Percentiles rank a stretch among this genome's conserved stretches.
Conservation (phyloP, 148 eudicot genomes). For the Cornus suecica region DNA sequence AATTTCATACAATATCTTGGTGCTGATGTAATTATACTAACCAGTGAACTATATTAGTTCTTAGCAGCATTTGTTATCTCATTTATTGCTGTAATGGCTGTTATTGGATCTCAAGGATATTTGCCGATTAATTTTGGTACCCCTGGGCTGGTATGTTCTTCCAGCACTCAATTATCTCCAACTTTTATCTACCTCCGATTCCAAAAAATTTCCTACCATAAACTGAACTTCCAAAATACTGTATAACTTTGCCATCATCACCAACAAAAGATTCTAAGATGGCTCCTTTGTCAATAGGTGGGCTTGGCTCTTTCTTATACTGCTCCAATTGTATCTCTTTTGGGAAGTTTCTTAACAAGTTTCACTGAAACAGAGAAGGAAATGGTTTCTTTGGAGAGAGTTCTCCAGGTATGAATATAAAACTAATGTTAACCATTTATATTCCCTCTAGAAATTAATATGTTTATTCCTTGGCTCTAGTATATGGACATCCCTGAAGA, state of each 20-base stretch:
- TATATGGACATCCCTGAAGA: slow-evolving; percentile 90
- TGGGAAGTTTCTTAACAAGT: slow-evolving; percentile 90
- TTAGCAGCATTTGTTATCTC: slow-evolving; percentile 85
- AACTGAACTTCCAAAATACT: background rate
- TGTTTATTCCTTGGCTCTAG: slow-evolving; percentile 34
- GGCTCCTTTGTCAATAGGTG: slow-evolving; percentile 46
- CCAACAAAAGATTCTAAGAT: slow-evolving; percentile 6
- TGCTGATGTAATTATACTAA: slow-evolving; percentile 14
- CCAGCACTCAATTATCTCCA: background rate
- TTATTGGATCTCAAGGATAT: slow-evolving; percentile 62
- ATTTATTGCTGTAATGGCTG: slow-evolving; percentile 78
- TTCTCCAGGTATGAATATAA: slow-evolving; percentile 53
- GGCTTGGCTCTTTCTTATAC: slow-evolving; percentile 96
- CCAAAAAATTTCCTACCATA: background rate
- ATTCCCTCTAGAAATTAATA: background rate
- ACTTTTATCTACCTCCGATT: background rate
- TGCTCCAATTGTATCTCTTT: slow-evolving; percentile 81
- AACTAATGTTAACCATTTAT: slow-evolving; percentile 1
- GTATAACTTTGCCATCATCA: background rate
- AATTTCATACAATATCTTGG: slow-evolving; percentile 6
- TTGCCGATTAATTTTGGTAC: slow-evolving; percentile 73
- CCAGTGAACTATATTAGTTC: slow-evolving; percentile 41
- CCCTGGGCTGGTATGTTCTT: slow-evolving; percentile 77
- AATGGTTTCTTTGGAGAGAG: slow-evolving; percentile 97
- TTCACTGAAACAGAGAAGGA: slow-evolving; percentile 97